Base-by-base conservation (phyloP, 768 basidiomycete genomes). In the Serendipita indica region DNA sequence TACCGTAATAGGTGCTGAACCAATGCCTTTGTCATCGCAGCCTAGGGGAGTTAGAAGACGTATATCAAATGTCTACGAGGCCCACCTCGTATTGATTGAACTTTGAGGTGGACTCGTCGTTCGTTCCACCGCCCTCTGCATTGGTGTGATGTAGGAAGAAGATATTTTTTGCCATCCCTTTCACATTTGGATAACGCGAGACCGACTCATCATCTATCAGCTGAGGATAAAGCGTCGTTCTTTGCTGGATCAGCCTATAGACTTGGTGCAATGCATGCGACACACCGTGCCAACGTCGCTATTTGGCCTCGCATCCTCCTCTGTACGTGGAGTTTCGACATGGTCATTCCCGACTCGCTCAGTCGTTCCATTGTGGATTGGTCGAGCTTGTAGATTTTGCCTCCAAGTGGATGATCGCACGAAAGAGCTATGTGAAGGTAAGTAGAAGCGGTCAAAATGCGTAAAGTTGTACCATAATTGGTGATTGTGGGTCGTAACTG, bases 301-400 rank as follows among this genome's bases (percentile, higher is more conserved):
- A 89, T 86, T 2, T 67, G 64, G 0, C 86, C 86, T 3, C 83
- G 73, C 87, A 89, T 89, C 13, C 87, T 75, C 1, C 86, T 72
- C 65, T 89, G 86, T 0, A 84, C 77, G 63, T 83, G 74, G 12
- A 88, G 79, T 33, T 75, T 76, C 1, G 84, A 82, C 84, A 88
- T 86, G 0, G 74, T 68, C 30, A 85, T 65, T 6, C 80, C 79
- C 22, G 72, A 30, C 10, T 58, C 73, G 3, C 63, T 65, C 6
- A 89, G 71, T 13, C 86, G 77, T 63, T 89, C 86, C 83, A 89
- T 86, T 0, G 87, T 72, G 0, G 83, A 85, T 72, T 78, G 77
- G 62, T 86, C 84, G 62, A 86, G 83, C 39, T 74, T 78, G 69
- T 75, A 86, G 3, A 86, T 64, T 39, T 74, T 65, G 20, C 64